These are phyloP conservation scores for Rhytidiadelphus loreus DNA, from an alignment of 225 moss, liverwort and hornwort species.

Conservation along the genomic window DNA sequence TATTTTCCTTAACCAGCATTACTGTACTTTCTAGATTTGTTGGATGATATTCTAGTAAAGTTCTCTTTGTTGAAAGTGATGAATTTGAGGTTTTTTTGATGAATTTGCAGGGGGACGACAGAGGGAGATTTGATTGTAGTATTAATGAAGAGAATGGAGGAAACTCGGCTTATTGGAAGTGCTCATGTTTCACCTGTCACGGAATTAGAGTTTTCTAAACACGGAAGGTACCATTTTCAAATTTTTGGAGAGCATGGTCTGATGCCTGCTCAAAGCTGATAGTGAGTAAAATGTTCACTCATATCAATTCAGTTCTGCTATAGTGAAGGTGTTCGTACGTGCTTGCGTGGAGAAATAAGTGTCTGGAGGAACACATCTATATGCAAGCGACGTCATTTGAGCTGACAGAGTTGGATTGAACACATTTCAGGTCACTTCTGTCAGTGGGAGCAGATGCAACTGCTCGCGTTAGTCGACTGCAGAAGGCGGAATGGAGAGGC, in stretches of 20 bases:
- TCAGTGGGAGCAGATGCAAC: slow-evolving; percentile 38
- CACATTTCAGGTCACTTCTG: slow-evolving; percentile 24
- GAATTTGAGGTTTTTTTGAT: not conserved
- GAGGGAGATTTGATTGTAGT: slow-evolving; percentile 35
- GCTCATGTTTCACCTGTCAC: slow-evolving; percentile 24
- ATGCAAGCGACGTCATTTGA: not conserved
- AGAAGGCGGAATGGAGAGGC: slow-evolving; percentile 43
- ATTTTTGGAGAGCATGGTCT: not conserved
- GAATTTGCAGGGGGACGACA: slow-evolving; percentile 23
- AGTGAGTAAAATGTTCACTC: not conserved
- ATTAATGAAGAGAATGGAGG: slow-evolving; percentile 27
- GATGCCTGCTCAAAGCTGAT: not conserved
- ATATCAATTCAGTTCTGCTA: not conserved
- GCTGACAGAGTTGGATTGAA: slow-evolving; percentile 1
- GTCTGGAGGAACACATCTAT: not conserved
- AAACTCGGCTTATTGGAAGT: slow-evolving; percentile 7
- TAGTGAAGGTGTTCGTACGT: not conserved
- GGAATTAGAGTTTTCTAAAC: slow-evolving; percentile 34
- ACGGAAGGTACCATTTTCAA: slow-evolving; percentile 19
- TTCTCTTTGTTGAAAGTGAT: not conserved
- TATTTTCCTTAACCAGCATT: not conserved
- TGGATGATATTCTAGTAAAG: not conserved
- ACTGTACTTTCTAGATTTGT: not conserved
- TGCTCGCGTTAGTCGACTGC: slow-evolving; percentile 19
- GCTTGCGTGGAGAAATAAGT: not conserved